phyloP scores from a whole-genome alignment of 2,329 filamentous ascomycete species.

The Westerdykella aurantiaca region DNA sequence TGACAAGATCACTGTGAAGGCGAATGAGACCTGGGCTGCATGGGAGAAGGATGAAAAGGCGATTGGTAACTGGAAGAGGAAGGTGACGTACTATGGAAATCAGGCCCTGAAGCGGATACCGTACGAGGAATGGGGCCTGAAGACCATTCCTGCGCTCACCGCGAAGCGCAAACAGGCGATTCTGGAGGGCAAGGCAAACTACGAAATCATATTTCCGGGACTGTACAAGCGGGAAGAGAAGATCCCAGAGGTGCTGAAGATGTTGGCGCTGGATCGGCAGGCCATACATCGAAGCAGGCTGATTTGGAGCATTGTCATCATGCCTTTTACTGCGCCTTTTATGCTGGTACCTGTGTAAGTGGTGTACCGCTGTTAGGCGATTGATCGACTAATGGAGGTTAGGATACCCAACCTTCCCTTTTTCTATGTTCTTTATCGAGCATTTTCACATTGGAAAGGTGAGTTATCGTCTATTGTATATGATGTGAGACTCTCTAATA shows the following conservation, averaged over 20 bases:
- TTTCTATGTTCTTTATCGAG: constrained; percentile 88
- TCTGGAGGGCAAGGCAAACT: constrained; percentile 55
- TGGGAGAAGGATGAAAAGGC: constrained; percentile 76
- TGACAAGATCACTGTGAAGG: constrained; percentile 66
- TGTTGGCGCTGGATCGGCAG: constrained; percentile 74
- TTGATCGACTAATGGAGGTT: constrained; percentile 8
- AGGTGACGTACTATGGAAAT: constrained; percentile 82
- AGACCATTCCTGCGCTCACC: constrained; percentile 82
- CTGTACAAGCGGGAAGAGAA: constrained; percentile 60
- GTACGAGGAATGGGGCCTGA: constrained; percentile 96
- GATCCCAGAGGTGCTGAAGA: constrained; percentile 60
- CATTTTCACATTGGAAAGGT: constrained; percentile 48
- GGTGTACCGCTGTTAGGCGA: not conserved
- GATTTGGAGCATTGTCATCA: constrained; percentile 69
- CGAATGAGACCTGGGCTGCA: constrained; percentile 69
- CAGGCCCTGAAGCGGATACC: constrained; percentile 78
- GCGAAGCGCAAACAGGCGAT: constrained; percentile 60
- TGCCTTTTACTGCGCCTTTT: constrained; percentile 73
- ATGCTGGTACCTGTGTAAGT: constrained; percentile 79
- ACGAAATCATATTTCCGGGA: constrained; percentile 71
- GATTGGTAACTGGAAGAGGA: constrained; percentile 71
- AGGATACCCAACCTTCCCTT: constrained; percentile 92
- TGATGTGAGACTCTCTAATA: not conserved
- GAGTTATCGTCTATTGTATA: not conserved
- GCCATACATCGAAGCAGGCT: constrained; percentile 69